A percentile compares a stretch with the other conserved stretches of the same genome.
Conservation (phyloP, 2,329 filamentous ascomycete genomes). For the Beauveria brongniartii region DNA sequence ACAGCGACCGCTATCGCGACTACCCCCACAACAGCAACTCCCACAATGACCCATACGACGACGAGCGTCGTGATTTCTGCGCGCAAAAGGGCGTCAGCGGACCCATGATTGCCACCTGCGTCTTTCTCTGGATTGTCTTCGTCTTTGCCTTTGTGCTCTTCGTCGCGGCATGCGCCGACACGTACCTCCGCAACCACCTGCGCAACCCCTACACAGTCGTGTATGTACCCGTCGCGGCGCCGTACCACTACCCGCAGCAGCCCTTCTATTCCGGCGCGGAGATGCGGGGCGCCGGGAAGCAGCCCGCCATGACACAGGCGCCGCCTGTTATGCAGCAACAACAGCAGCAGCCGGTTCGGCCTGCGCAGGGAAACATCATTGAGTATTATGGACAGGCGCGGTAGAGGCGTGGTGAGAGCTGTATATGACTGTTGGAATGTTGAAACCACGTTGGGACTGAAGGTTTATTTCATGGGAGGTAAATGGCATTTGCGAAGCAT, state of each 20-base stretch:
- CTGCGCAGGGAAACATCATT: not conserved
- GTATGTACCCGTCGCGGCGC: slow-evolving; percentile 2
- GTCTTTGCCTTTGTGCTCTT: slow-evolving; percentile 1
- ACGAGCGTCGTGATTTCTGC: not conserved
- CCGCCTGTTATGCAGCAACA: not conserved
- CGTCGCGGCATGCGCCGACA: slow-evolving; percentile 6
- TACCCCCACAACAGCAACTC: not conserved
- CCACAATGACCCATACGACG: not conserved
- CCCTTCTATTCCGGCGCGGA: not conserved
- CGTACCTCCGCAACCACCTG: slow-evolving; percentile 12
- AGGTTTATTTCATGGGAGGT: not conserved
- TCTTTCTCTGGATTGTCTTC: slow-evolving; percentile 5
- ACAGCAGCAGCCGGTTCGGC: not conserved
- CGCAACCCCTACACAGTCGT: slow-evolving; percentile 1
- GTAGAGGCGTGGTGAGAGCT: not conserved
- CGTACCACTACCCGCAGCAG: not conserved
- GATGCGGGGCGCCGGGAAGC: not conserved
- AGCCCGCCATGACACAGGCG: not conserved
- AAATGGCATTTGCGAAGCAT: not conserved
- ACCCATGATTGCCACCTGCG: slow-evolving; percentile 1
- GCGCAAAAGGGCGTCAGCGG: not conserved
- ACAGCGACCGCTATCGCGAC: not conserved
- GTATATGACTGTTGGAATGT: not conserved
- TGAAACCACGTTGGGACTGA: not conserved
- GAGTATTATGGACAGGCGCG: slow-evolving; percentile 1